Evolutionary conservation across 73 alveolate genomes (phyloP).

Genomic region (Blepharisma japonicum): DNA sequence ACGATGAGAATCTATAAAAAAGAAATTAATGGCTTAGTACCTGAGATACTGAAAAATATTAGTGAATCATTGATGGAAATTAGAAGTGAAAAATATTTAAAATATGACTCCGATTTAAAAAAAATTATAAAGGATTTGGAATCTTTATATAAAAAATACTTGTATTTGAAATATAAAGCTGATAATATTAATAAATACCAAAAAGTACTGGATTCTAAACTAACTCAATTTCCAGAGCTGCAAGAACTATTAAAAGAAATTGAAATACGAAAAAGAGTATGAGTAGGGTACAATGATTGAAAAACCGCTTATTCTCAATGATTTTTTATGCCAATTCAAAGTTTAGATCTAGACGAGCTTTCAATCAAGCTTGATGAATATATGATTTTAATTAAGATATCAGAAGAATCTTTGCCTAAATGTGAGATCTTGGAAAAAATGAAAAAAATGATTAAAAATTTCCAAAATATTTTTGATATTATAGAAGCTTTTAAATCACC

Average conservation of each 20-base stretch:
- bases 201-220: neutral
- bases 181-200: neutral
- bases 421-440: too few species aligned
- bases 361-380: too few species aligned
- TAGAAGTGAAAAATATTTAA: neutral
- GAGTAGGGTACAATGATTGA: conserved; percentile 27
- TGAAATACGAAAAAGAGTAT: conserved; percentile 16
- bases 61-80: neutral
- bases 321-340: neutral
- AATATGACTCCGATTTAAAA: neutral
- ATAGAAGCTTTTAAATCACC: too few species aligned
- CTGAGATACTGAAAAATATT: neutral
- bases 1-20: conserved; percentile 10
- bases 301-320: neutral
- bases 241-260: neutral
- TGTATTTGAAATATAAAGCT: neutral
- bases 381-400: too few species aligned
- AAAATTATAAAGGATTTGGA: neutral
- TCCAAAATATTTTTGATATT: too few species aligned
- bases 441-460: too few species aligned
- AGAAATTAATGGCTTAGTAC: conserved; percentile 13
- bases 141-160: neutral
- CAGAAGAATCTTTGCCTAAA: too few species aligned
- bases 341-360: too few species aligned
- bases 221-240: neutral